phyloP scores from a whole-genome alignment of 208 protist species.

The Trypanosoma cruzi region DNA sequence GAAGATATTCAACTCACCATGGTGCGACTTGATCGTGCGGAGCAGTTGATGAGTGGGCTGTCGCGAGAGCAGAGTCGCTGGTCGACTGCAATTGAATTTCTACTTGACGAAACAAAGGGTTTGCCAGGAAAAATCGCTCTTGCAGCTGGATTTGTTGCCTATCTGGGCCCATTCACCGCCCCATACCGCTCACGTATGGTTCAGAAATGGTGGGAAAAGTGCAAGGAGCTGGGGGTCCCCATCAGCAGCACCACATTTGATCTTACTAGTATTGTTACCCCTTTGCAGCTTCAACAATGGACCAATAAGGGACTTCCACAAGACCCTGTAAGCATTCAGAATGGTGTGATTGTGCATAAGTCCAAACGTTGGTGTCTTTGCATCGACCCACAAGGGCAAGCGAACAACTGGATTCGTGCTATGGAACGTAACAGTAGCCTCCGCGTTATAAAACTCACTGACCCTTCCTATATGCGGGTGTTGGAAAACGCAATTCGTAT shows the following conservation, averaged over 20 bases:
- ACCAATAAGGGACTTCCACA: slow-evolving; percentile 94
- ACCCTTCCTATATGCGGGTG: slow-evolving; percentile 92
- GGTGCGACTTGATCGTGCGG: slow-evolving; percentile 86
- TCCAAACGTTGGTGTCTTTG: slow-evolving; percentile 94
- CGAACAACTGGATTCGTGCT: slow-evolving; percentile 95
- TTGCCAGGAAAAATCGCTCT: slow-evolving; percentile 84
- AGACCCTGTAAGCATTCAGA: slow-evolving; percentile 93
- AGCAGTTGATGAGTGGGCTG: slow-evolving; percentile 90
- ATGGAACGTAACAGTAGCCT: slow-evolving; percentile 94
- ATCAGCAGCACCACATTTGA: slow-evolving; percentile 74
- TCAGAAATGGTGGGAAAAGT: slow-evolving; percentile 65
- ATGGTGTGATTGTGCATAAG: slow-evolving; percentile 90
- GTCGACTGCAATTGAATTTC: slow-evolving; percentile 57
- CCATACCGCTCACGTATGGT: slow-evolving; percentile 85
- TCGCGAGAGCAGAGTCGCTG: slow-evolving; percentile 89
- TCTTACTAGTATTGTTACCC: slow-evolving; percentile 91
- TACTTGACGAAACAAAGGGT: slow-evolving; percentile 56
- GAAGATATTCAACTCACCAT: slow-evolving; percentile 92
- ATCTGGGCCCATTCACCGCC: slow-evolving; percentile 92
- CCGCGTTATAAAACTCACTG: slow-evolving; percentile 92
- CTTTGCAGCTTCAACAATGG: slow-evolving; percentile 94
- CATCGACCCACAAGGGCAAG: slow-evolving; percentile 96
- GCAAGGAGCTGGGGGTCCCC: slow-evolving; percentile 63
- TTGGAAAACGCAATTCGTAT: slow-evolving; percentile 95
- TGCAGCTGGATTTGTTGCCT: slow-evolving; percentile 91